Conservation (phyloP, 2,329 filamentous ascomycete species). For the Penicillium sp. region DNA sequence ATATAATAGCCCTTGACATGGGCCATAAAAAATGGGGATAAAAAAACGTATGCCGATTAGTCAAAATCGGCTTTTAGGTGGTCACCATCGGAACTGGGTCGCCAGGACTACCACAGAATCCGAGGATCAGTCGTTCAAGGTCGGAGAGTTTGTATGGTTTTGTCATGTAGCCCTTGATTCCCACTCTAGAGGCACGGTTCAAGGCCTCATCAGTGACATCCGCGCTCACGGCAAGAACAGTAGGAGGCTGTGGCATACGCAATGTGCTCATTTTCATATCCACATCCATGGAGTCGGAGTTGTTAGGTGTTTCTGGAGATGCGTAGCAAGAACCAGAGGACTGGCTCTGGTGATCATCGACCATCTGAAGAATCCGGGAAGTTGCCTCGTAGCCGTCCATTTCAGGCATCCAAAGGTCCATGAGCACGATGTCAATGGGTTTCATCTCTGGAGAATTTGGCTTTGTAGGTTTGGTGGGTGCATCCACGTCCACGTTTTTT, state of each 20-base stretch:
- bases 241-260: constrained; percentile 44
- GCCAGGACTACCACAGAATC: constrained; percentile 40
- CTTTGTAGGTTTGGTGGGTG: constrained; percentile 18
- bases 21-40: constrained; percentile 1
- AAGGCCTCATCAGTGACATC: constrained; percentile 67
- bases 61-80: neutral
- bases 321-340: constrained; percentile 12
- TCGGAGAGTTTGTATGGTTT: constrained; percentile 67
- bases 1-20: constrained; percentile 8
- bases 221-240: constrained; percentile 64
- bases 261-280: constrained; percentile 7
- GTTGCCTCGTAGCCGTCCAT: constrained; percentile 73
- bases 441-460: constrained; percentile 33
- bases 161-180: constrained; percentile 69
- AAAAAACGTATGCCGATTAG: neutral
- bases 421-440: constrained; percentile 64
- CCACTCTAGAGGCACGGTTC: constrained; percentile 60
- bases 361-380: constrained; percentile 59
- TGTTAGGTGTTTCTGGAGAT: constrained; percentile 10
- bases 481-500: constrained; percentile 2
- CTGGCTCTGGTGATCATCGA: constrained; percentile 37
- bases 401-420: constrained; percentile 77
- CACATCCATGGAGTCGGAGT: constrained; percentile 18
- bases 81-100: constrained; percentile 1
- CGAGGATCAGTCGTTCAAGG: constrained; percentile 60